Evolutionary conservation across 2,329 filamentous ascomycete genomes (phyloP).

Genomic region (Ceratocystis eucalypticola): DNA sequence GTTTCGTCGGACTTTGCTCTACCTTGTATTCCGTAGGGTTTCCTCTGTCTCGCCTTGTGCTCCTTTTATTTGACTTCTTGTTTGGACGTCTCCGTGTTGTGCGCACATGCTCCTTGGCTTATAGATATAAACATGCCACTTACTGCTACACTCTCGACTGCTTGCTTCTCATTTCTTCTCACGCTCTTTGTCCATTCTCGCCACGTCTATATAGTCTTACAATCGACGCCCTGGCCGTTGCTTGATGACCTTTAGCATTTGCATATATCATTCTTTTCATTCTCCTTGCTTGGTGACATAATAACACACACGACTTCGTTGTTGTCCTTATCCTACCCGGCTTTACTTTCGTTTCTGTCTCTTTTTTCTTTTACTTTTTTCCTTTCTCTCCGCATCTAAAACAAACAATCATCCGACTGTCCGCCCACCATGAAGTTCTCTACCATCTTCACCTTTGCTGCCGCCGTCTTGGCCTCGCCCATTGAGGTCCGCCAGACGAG

Average conservation of each 20-base stretch:
- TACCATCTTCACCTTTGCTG: conserved; percentile 8
- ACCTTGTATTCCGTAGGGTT: background rate
- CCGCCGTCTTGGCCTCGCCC: conserved; percentile 12
- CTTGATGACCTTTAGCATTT: background rate
- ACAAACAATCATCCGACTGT: background rate
- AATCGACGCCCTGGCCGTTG: background rate
- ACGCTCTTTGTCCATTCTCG: background rate
- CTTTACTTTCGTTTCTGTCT: background rate
- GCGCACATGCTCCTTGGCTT: background rate
- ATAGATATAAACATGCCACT: conserved; percentile 1
- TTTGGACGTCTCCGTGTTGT: background rate
- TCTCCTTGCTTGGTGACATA: background rate
- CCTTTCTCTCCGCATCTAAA: background rate
- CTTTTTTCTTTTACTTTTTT: background rate
- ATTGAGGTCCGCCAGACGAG: background rate
- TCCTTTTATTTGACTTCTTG: conserved; percentile 8
- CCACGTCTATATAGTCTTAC: background rate
- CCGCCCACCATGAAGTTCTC: conserved; percentile 12
- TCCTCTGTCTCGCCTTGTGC: background rate
- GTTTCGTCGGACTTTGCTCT: background rate
- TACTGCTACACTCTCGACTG: background rate
- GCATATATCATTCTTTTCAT: background rate
- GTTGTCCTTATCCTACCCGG: background rate
- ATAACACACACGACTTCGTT: background rate
- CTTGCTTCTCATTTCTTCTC: background rate